A percentile compares a stretch with the other conserved stretches of the same genome.
phyloP scores from a whole-genome alignment of 192 early-diverging fungal species.

The Coemansia sp. region DNA sequence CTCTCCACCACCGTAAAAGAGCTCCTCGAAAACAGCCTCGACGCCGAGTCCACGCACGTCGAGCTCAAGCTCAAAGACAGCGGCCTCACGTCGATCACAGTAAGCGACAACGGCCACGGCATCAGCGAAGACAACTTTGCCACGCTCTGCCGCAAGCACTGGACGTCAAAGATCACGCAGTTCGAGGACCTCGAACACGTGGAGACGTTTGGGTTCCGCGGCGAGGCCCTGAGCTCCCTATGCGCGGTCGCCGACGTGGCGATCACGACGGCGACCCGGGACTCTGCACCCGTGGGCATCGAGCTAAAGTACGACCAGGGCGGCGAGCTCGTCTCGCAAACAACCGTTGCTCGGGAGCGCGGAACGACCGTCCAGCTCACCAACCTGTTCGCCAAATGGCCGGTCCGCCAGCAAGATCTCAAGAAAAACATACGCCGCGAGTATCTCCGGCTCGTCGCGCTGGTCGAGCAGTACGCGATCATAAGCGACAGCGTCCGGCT shows the following conservation, averaged over 20 bases:
- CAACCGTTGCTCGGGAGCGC: slow-evolving; percentile 55
- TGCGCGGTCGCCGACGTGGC: slow-evolving; percentile 63
- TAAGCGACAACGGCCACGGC: slow-evolving; percentile 88
- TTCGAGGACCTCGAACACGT: slow-evolving; percentile 80
- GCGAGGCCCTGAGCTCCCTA: slow-evolving; percentile 89
- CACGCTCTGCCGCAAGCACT: slow-evolving; percentile 80
- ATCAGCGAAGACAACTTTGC: slow-evolving; percentile 63
- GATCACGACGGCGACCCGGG: slow-evolving; percentile 67
- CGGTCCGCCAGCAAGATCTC: slow-evolving; percentile 85
- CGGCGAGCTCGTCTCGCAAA: slow-evolving; percentile 58
- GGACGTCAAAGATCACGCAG: slow-evolving; percentile 77
- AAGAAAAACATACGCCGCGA: slow-evolving; percentile 80
- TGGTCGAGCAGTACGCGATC: slow-evolving; percentile 85
- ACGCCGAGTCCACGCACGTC: slow-evolving; percentile 79
- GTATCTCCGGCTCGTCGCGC: slow-evolving; percentile 68
- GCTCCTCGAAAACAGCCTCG: slow-evolving; percentile 90
- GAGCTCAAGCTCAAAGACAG: slow-evolving; percentile 80
- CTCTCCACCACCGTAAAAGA: slow-evolving; percentile 87
- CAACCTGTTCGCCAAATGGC: slow-evolving; percentile 78
- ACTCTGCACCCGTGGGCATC: slow-evolving; percentile 53
- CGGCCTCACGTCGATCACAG: slow-evolving; percentile 72
- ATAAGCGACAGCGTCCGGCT: slow-evolving; percentile 70
- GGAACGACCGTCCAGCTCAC: slow-evolving; percentile 81
- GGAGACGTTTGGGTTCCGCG: slow-evolving; percentile 89
- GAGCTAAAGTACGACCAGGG: slow-evolving; percentile 66